Evolutionary conservation across 257 asterid genomes (phyloP).

Genomic region (Salvia splendens): DNA sequence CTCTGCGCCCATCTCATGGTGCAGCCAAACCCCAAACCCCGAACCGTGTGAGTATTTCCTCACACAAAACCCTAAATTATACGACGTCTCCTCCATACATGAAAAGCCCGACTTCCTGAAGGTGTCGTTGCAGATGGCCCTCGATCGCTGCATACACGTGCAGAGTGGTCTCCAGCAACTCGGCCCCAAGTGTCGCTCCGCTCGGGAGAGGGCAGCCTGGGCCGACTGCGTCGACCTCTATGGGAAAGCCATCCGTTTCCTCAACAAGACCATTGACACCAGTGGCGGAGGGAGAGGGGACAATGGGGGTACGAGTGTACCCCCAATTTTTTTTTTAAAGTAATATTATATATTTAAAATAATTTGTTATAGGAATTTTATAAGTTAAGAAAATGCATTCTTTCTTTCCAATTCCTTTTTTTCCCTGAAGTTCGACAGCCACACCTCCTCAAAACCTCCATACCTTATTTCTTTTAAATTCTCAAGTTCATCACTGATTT

Average conservation of each 20-base stretch:
- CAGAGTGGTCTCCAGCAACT: slow-evolving; percentile 36
- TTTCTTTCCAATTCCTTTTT: too few relatives aligned
- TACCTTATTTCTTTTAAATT: too few relatives aligned
- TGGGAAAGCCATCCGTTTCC: slow-evolving; percentile 37
- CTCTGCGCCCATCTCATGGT: slow-evolving; percentile 53
- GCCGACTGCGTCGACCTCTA: slow-evolving; percentile 74
- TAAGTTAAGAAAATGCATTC: too few relatives aligned
- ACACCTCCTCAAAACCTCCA: too few relatives aligned
- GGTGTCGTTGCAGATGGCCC: slow-evolving; percentile 52
- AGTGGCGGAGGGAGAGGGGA: too few relatives aligned
- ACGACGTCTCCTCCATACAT: slow-evolving; percentile 38
- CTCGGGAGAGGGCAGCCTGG: slow-evolving; percentile 77
- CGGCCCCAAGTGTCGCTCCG: slow-evolving; percentile 56
- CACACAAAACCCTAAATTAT: slow-evolving; percentile 49
- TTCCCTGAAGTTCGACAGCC: too few relatives aligned
- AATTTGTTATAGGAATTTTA: too few relatives aligned
- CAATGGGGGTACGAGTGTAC: too few relatives aligned
- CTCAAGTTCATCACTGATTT: too few relatives aligned
- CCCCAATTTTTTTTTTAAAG: too few relatives aligned
- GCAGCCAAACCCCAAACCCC: slow-evolving; percentile 77
- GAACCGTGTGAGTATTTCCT: slow-evolving; percentile 5
- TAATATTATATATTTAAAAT: too few relatives aligned
- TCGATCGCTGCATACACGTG: slow-evolving; percentile 63
- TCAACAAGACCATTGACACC: slow-evolving; percentile 60
- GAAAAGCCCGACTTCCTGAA: slow-evolving; percentile 61